Conservation (phyloP, 805 yeast genomes). For the Brettanomyces bruxellensis region DNA sequence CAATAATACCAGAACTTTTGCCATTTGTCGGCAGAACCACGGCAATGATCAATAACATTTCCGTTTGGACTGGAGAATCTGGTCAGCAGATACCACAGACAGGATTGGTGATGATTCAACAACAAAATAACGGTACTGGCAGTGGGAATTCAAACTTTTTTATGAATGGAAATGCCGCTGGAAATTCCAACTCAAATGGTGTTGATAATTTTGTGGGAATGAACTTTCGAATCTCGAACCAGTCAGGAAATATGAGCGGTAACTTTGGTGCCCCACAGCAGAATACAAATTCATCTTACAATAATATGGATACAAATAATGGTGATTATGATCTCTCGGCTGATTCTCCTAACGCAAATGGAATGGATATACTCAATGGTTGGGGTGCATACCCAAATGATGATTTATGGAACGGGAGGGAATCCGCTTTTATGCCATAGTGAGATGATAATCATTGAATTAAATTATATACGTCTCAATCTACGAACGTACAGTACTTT, state of each 20-base stretch:
- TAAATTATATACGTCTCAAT: too few relatives aligned
- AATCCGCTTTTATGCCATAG: slow-evolving; percentile 37
- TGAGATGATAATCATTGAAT: neutral
- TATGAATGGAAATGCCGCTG: neutral
- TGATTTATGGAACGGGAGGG: slow-evolving; percentile 40
- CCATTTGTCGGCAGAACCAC: slow-evolving; percentile 41
- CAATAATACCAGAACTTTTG: slow-evolving; percentile 19
- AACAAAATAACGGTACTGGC: slow-evolving; percentile 1
- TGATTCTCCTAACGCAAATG: neutral
- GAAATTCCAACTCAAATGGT: neutral
- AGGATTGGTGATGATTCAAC: slow-evolving; percentile 22
- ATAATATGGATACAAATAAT: too few relatives aligned
- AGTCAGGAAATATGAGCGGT: neutral
- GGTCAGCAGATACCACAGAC: slow-evolving; percentile 32
- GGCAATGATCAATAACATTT: slow-evolving; percentile 51
- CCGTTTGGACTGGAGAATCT: slow-evolving; percentile 48
- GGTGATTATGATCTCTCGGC: neutral
- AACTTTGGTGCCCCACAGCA: neutral
- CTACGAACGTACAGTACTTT: neutral
- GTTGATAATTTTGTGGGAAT: neutral
- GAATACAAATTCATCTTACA: too few relatives aligned
- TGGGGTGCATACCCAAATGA: slow-evolving; percentile 21
- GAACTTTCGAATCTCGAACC: neutral
- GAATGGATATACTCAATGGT: slow-evolving; percentile 11
- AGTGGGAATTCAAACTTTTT: neutral